Percentiles rank a stretch among this genome's conserved stretches.
Evolutionary conservation across 2,329 filamentous ascomycete species (phyloP).

Genomic region (Scolecobasidium constrictum): DNA sequence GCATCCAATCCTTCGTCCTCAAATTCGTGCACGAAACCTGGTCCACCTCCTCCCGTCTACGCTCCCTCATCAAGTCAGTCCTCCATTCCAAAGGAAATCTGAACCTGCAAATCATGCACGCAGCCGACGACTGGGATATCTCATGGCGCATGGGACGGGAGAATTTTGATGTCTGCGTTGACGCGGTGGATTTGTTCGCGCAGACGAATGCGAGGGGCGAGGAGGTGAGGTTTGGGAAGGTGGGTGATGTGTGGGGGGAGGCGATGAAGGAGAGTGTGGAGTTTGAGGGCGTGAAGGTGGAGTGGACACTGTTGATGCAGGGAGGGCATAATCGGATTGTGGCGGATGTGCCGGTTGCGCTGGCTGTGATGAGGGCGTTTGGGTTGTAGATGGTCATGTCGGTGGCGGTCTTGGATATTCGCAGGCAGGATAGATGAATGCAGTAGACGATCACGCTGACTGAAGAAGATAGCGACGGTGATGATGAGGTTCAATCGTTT

Average conservation of each 20-base stretch:
- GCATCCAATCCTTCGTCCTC: slow-evolving; percentile 50
- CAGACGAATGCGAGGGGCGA: slow-evolving; percentile 13
- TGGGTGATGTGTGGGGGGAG: slow-evolving; percentile 1
- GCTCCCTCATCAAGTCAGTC: slow-evolving; percentile 33
- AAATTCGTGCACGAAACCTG: slow-evolving; percentile 67
- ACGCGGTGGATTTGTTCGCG: slow-evolving; percentile 27
- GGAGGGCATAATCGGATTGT: slow-evolving; percentile 61
- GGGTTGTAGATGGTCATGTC: slow-evolving; percentile 27
- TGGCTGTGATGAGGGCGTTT: slow-evolving; percentile 58
- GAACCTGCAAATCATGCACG: slow-evolving; percentile 61
- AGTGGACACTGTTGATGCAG: slow-evolving; percentile 30
- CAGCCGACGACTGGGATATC: slow-evolving; percentile 73
- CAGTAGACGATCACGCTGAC: too few species aligned
- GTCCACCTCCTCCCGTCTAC: slow-evolving; percentile 59
- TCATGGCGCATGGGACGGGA: slow-evolving; percentile 58
- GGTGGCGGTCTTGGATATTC: not conserved
- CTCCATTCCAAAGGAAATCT: not conserved
- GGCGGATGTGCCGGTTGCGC: slow-evolving; percentile 50
- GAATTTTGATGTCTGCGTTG: slow-evolving; percentile 50
- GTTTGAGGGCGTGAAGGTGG: slow-evolving; percentile 33
- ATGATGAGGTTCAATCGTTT: too few species aligned
- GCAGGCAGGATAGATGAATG: too few species aligned
- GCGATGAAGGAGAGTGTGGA: slow-evolving; percentile 28
- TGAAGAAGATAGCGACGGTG: too few species aligned
- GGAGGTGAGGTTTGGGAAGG: slow-evolving; percentile 1